Conservation (phyloP, 164 flowering plant species). For the Echeveria elegans region DNA sequence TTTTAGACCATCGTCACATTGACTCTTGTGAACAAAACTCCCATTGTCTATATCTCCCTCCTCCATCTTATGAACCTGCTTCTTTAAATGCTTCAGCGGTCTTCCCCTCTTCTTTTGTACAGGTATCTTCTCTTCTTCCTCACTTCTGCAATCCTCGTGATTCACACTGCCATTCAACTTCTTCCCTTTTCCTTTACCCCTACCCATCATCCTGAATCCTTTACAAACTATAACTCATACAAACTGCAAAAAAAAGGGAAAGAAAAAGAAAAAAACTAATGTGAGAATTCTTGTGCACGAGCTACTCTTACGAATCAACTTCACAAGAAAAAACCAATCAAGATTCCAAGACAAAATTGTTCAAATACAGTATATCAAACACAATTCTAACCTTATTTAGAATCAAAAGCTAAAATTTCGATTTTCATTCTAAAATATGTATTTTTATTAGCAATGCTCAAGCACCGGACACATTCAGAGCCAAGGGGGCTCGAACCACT, state of each 20-base stretch:
- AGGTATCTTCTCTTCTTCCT: constrained; percentile 51
- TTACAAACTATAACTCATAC: background rate
- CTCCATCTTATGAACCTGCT: constrained; percentile 21
- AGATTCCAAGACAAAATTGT: background rate
- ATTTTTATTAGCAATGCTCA: no score
- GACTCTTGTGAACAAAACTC: no score
- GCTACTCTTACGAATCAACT: background rate
- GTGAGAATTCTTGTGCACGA: background rate
- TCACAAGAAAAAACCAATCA: background rate
- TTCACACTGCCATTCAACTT: constrained; percentile 18
- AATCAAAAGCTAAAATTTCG: no score
- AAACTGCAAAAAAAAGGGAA: background rate
- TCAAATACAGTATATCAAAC: no score
- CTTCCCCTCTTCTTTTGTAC: constrained; percentile 37
- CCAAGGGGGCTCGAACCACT: no score
- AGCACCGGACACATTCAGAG: no score
- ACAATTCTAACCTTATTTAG: no score
- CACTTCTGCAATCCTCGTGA: constrained; percentile 40
- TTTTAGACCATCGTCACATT: constrained; percentile 21
- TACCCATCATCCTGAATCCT: constrained; percentile 36
- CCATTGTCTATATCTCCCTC: constrained; percentile 25
- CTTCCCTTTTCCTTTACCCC: constrained; percentile 60
- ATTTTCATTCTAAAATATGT: no score
- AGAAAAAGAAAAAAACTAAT: no score
- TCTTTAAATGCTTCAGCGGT: constrained; percentile 38